Conservation (phyloP, 164 flowering plant genomes). For the Protea cynaroides region DNA sequence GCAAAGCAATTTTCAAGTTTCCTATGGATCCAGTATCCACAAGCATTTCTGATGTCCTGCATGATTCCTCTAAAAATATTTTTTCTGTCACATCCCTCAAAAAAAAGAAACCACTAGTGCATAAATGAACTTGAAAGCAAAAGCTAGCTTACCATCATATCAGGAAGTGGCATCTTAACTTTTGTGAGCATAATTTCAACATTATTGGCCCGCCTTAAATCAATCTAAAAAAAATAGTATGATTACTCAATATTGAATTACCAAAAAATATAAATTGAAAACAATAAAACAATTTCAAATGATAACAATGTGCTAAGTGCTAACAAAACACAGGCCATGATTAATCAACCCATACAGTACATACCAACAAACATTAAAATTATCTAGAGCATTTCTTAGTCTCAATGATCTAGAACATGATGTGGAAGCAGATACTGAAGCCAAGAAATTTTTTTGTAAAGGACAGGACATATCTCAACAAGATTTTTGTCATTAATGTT, state of each 20-base stretch:
- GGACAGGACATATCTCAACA: too few relatives aligned
- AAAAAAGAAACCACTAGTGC: neutral
- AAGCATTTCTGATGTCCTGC: too few relatives aligned
- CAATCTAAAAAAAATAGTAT: slow-evolving; percentile 45
- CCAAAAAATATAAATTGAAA: neutral
- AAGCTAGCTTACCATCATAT: slow-evolving; percentile 68
- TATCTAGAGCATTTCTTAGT: too few relatives aligned
- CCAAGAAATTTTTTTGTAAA: too few relatives aligned
- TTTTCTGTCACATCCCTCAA: neutral
- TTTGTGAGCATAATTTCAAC: slow-evolving; percentile 92
- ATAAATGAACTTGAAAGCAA: neutral
- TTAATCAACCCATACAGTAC: neutral
- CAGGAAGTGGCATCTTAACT: slow-evolving; percentile 85
- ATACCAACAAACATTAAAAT: too few relatives aligned
- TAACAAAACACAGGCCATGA: neutral
- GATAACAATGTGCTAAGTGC: too few relatives aligned
- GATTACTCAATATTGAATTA: neutral
- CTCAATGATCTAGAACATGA: too few relatives aligned
- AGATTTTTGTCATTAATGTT: too few relatives aligned
- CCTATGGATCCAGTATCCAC: too few relatives aligned
- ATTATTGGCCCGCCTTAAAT: slow-evolving; percentile 75
- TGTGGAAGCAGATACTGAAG: too few relatives aligned
- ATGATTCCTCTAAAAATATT: too few relatives aligned
- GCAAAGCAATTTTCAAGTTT: too few relatives aligned
- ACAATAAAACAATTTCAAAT: neutral